These are phyloP conservation scores for Amanita thiersii DNA, from an alignment of 768 basidiomycete genomes.

Conservation along the genomic window DNA sequence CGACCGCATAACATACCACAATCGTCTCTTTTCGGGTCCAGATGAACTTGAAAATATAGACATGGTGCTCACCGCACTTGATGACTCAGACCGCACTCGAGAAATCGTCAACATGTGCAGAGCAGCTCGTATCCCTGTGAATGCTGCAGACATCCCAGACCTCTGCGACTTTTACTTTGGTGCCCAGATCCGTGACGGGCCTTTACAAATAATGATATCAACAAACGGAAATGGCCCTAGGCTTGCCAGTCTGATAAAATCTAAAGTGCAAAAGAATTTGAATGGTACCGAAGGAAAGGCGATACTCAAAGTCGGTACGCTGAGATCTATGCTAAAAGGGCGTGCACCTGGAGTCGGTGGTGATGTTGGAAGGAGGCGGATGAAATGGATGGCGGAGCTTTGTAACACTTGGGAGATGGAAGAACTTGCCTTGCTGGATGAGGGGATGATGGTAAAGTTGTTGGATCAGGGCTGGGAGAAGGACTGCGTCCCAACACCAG, in stretches of 20 bases:
- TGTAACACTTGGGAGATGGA: conserved; percentile 85
- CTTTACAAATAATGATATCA: conserved; percentile 92
- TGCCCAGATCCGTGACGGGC: conserved; percentile 82
- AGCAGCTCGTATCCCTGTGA: conserved; percentile 70
- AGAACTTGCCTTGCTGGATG: conserved; percentile 66
- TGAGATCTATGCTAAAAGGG: conserved; percentile 66
- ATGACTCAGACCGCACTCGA: conserved; percentile 66
- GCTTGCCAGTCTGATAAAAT: conserved; percentile 77
- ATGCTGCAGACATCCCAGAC: conserved; percentile 94
- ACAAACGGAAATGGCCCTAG: conserved; percentile 92
- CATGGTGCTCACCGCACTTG: conserved; percentile 92
- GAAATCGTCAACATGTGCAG: conserved; percentile 68
- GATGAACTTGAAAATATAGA: conserved; percentile 65
- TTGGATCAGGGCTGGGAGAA: conserved; percentile 87
- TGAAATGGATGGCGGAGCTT: conserved; percentile 87
- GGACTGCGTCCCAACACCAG: conserved; percentile 34
- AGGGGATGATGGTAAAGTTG: conserved; percentile 51
- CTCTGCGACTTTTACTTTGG: conserved; percentile 99
- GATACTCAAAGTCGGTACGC: conserved; percentile 68
- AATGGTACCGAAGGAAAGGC: conserved; percentile 69
- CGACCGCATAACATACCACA: conserved; percentile 57
- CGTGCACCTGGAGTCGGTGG: conserved; percentile 83
- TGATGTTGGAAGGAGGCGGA: conserved; percentile 64
- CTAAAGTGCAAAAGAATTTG: conserved; percentile 57
- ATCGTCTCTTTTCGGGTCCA: conserved; percentile 56